phyloP scores from a whole-genome alignment of 352 stramenopile species.

The Phytophthora boehmeriae region DNA sequence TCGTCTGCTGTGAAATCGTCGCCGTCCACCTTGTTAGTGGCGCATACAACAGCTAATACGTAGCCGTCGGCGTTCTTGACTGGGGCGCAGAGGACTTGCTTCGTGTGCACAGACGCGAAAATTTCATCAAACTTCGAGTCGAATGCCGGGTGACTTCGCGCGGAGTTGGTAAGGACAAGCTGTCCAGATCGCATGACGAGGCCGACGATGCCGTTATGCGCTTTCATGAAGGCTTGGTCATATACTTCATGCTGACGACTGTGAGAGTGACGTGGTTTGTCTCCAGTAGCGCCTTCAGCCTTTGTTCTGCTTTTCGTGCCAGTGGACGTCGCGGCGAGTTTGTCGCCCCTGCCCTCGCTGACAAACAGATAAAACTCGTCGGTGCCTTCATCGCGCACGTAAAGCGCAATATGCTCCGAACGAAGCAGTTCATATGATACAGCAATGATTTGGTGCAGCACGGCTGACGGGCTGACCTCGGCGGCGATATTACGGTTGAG shows the following conservation, averaged over 20 bases:
- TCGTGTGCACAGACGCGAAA: constrained; percentile 56
- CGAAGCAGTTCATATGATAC: constrained; percentile 70
- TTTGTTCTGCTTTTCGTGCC: constrained; percentile 18
- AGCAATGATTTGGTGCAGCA: constrained; percentile 69
- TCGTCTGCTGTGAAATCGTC: constrained; percentile 74
- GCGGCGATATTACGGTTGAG: constrained; percentile 78
- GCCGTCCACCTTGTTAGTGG: constrained; percentile 73
- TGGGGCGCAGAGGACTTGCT: constrained; percentile 63
- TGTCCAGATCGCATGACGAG: constrained; percentile 69
- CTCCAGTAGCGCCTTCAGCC: constrained; percentile 4
- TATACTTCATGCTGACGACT: constrained; percentile 32
- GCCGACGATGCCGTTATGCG: constrained; percentile 74
- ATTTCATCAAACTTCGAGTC: constrained; percentile 60
- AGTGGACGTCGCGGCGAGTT: background rate
- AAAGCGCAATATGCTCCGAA: constrained; percentile 69
- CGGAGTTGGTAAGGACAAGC: constrained; percentile 68
- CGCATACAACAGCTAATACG: constrained; percentile 67
- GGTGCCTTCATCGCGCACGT: constrained; percentile 67
- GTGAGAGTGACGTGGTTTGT: constrained; percentile 9
- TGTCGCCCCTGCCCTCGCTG: constrained; percentile 14
- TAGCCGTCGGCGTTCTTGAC: constrained; percentile 57
- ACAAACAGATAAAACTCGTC: constrained; percentile 68
- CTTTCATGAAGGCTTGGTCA: constrained; percentile 62
- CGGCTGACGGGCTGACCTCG: constrained; percentile 54
- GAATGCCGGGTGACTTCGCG: constrained; percentile 56